phyloP scores from a whole-genome alignment of 495 filamentous ascomycete genomes.

The Penicillium paxilli region DNA sequence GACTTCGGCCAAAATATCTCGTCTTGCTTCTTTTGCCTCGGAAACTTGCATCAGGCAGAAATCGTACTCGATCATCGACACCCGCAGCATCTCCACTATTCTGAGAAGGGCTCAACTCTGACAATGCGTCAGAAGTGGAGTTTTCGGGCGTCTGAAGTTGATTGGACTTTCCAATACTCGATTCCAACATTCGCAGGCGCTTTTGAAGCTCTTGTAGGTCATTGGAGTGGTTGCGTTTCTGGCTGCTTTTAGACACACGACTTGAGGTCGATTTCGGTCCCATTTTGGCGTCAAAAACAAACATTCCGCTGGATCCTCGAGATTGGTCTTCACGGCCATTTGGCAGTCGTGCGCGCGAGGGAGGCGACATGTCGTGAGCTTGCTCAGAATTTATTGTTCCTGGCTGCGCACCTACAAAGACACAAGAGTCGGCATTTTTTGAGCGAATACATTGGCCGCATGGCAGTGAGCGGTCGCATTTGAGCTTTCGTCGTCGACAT shows the following conservation, averaged over 20 bases:
- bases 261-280: constrained; percentile 23
- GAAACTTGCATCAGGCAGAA: constrained; percentile 37
- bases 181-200: constrained; percentile 32
- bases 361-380: constrained; percentile 13
- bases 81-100: constrained; percentile 26
- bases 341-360: constrained; percentile 18
- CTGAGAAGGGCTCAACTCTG: constrained; percentile 15
- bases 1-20: constrained; percentile 50
- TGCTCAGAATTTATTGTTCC: constrained; percentile 5
- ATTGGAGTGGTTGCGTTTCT: constrained; percentile 29
- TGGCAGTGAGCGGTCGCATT: constrained; percentile 66
- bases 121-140: constrained; percentile 23
- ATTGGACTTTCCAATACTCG: constrained; percentile 25
- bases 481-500: constrained; percentile 68
- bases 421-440: constrained; percentile 36
- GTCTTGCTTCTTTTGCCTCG: constrained; percentile 50
- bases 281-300: constrained; percentile 41
- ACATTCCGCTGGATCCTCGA: constrained; percentile 26
- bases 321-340: constrained; percentile 16
- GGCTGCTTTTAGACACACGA: constrained; percentile 30
- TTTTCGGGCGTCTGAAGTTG: constrained; percentile 29
- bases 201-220: constrained; percentile 36
- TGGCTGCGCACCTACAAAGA: constrained; percentile 31
- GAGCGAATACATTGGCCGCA: constrained; percentile 64
- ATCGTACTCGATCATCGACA: constrained; percentile 32